Conservation (phyloP, 139 green algal genomes). For the Tetradesmus obliquus region DNA sequence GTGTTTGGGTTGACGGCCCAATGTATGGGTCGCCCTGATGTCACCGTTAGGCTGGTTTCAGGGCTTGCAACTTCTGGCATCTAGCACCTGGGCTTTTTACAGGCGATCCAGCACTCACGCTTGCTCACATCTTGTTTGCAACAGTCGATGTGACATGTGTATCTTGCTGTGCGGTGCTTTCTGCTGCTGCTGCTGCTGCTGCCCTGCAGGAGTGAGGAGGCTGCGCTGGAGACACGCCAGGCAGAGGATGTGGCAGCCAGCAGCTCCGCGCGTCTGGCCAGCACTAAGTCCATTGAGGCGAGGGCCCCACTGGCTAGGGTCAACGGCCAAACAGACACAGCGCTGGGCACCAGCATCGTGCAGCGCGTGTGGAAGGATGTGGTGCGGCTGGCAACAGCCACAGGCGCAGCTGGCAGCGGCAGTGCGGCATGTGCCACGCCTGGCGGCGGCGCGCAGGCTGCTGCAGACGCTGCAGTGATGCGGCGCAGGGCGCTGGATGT, state of each 20-base stretch:
- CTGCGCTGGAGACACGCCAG: constrained; percentile 65
- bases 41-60: too few species aligned
- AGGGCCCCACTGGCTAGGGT: constrained; percentile 51
- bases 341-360: constrained; percentile 65
- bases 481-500: constrained; percentile 73
- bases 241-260: constrained; percentile 27
- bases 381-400: constrained; percentile 69
- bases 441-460: background rate
- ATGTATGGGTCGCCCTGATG: too few species aligned
- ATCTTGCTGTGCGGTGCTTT: background rate
- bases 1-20: too few species aligned
- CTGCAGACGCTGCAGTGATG: constrained; percentile 46
- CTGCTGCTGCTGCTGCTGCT: background rate
- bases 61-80: too few species aligned
- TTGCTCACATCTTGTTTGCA: background rate
- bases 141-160: background rate
- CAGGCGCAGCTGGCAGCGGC: constrained; percentile 22
- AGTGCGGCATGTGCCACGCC: background rate
- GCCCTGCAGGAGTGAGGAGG: constrained; percentile 67
- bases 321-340: constrained; percentile 76
- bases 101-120: too few species aligned
- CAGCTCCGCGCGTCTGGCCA: background rate
- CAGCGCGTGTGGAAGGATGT: constrained; percentile 76
- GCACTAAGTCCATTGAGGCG: constrained; percentile 19
- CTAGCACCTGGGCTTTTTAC: too few species aligned